Evolutionary conservation across 2,329 filamentous ascomycete species (phyloP).

Genomic region (Ilyonectria robusta): DNA sequence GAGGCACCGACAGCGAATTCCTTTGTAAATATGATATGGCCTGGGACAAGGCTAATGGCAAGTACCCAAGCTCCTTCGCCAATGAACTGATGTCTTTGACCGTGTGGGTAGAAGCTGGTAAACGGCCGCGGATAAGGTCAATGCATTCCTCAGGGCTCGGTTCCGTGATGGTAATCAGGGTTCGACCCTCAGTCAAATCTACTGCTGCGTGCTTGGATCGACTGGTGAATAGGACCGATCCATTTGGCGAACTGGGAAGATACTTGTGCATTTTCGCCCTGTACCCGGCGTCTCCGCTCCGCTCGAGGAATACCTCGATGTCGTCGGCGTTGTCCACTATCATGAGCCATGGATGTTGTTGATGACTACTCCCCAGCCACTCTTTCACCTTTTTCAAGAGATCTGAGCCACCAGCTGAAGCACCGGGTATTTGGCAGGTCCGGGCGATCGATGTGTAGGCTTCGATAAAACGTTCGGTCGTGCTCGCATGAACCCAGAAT

Average conservation of each 20-base stretch:
- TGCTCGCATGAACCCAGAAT: slow-evolving; percentile 7
- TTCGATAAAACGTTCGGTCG: slow-evolving; percentile 1
- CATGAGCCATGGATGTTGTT: slow-evolving; percentile 8
- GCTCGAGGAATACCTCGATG: background rate
- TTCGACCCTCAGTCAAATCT: background rate
- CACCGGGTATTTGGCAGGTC: background rate
- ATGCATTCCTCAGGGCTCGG: background rate
- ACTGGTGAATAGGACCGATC: slow-evolving; percentile 5
- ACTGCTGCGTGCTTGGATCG: background rate
- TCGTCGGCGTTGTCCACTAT: slow-evolving; percentile 16
- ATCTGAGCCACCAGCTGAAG: background rate
- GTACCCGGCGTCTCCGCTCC: background rate
- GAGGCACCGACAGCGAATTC: background rate
- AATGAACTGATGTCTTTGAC: background rate
- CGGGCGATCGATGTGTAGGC: slow-evolving; percentile 3
- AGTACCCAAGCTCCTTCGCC: background rate
- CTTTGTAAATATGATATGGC: slow-evolving; percentile 1
- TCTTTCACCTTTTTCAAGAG: background rate
- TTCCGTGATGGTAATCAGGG: background rate
- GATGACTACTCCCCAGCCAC: background rate
- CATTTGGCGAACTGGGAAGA: background rate
- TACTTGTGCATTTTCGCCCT: background rate
- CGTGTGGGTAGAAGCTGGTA: background rate
- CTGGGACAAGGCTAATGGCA: slow-evolving; percentile 7
- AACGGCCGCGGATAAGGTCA: background rate